Evolutionary conservation across 1,284 basidiomycete species (phyloP).

Genomic region (Trametes sp.): DNA sequence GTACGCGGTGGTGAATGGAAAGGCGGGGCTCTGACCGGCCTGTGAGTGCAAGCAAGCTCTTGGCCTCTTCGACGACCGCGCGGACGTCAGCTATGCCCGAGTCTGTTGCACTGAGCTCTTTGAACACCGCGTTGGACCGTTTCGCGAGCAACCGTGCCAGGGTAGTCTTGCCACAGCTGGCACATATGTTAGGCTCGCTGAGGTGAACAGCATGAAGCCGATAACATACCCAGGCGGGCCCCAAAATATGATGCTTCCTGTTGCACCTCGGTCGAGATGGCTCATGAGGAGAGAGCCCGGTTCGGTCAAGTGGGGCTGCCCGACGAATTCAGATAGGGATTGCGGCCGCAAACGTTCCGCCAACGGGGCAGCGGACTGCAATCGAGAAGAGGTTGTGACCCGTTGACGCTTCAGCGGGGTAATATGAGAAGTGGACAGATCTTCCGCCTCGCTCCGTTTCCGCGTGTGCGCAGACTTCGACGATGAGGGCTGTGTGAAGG

Average conservation of each 20-base stretch:
- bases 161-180: conserved; percentile 81
- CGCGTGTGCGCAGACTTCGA: conserved; percentile 29
- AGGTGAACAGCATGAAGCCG: not conserved
- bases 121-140: conserved; percentile 68
- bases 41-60: conserved; percentile 70
- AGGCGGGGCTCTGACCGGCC: conserved; percentile 55
- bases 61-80: conserved; percentile 83
- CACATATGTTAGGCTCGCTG: too few relatives aligned
- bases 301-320: conserved; percentile 68
- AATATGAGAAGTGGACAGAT: conserved; percentile 22
- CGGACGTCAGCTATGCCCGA: conserved; percentile 85
- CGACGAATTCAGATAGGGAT: conserved; percentile 69
- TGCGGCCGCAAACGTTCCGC: conserved; percentile 73
- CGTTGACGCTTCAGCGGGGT: conserved; percentile 40
- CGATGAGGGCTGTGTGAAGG: conserved; percentile 23
- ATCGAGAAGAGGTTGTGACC: conserved; percentile 37
- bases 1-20: too few relatives aligned
- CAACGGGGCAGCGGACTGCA: conserved; percentile 57
- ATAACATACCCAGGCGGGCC: conserved; percentile 71
- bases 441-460: conserved; percentile 41
- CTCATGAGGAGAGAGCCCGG: conserved; percentile 60
- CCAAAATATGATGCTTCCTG: conserved; percentile 78
- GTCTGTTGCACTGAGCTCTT: conserved; percentile 79
- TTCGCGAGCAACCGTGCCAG: conserved; percentile 76
- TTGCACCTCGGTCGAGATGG: conserved; percentile 53